These are phyloP conservation scores for Phaffia rhodozyma DNA, from an alignment of 1,284 basidiomycete species.

Conservation along the genomic window DNA sequence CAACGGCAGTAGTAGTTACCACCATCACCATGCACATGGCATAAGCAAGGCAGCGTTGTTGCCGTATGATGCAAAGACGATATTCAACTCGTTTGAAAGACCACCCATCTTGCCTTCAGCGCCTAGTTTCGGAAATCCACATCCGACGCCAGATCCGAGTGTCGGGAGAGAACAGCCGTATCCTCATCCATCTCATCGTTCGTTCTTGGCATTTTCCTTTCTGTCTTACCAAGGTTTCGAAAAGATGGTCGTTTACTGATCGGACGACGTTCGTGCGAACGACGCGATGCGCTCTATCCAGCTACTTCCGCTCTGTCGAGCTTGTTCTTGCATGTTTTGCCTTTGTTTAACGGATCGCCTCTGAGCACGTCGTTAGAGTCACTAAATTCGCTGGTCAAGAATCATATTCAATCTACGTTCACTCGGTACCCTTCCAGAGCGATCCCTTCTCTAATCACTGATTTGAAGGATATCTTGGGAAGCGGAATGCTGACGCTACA, in stretches of 20 bases:
- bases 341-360: conserved; percentile 82
- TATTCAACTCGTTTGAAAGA: conserved; percentile 4
- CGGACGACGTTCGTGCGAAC: background rate
- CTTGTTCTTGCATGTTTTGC: conserved; percentile 44
- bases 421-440: conserved; percentile 35
- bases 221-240: background rate
- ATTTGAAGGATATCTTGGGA: conserved; percentile 68
- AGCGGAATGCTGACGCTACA: conserved; percentile 86
- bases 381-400: conserved; percentile 63
- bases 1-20: background rate
- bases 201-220: background rate
- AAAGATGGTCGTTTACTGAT: background rate
- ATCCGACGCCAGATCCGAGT: conserved; percentile 14
- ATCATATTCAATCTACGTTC: conserved; percentile 51
- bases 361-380: conserved; percentile 85
- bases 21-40: background rate
- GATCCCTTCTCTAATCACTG: conserved; percentile 51
- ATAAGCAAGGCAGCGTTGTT: background rate
- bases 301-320: conserved; percentile 15
- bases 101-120: conserved; percentile 8
- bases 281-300: background rate
- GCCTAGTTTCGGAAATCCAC: conserved; percentile 6
- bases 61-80: conserved; percentile 8
- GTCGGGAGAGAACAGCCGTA: background rate
- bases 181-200: conserved; percentile 18